Evolutionary conservation across 75 land plant genomes (phyloP), one percentile per base, ranked within the genome.

Genomic region (Cryptomeria japonica): DNA sequence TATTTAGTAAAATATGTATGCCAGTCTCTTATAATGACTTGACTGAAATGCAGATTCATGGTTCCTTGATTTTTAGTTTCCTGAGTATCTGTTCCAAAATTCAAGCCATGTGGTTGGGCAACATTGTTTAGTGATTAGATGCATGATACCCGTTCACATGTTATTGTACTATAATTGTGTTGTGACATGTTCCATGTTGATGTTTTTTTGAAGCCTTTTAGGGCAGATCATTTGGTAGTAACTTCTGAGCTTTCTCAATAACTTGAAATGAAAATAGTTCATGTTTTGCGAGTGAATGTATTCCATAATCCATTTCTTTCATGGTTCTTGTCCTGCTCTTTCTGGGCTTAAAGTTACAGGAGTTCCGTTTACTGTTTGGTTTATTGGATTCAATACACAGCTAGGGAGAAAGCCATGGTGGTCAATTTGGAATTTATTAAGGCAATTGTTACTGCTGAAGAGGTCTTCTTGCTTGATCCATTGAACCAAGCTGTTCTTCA

Each of bases 331-430:
- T 64, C 70, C 51, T 46, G 53, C 5, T 82, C 34, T 28, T 82
- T 44, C 25, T 41, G 11, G 28, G 13, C 34, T 46, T 82, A 46
- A 46, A 64, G n/a, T 46, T 44, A 46, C 84, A 46, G 28, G 84
- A 82, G 47, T 8, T 28, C 34, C 13, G 14, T 31, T 82, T 82
- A 82, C 51, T 82, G 14, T 82, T 82, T 32, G 80, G 76, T 85
- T 53, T 34, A 85, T 64, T 46, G 84, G 49, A n/a, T 82, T 82
- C 51, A n/a, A 82, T 82, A 44, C 90, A 80, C 95, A 98, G 99
- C 99, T 16, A 95, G 99, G 87, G 99, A 98, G 83, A 97, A 91
- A 85, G 99, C 99, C 37, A 97, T 97, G 93, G 95, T 98, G 86
- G 96, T 98, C 39, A 98, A 98, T 90, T 89, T 98, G 80, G 99